Base-by-base conservation (phyloP, 495 filamentous ascomycete species). In the Hyaloscypha bicolor region DNA sequence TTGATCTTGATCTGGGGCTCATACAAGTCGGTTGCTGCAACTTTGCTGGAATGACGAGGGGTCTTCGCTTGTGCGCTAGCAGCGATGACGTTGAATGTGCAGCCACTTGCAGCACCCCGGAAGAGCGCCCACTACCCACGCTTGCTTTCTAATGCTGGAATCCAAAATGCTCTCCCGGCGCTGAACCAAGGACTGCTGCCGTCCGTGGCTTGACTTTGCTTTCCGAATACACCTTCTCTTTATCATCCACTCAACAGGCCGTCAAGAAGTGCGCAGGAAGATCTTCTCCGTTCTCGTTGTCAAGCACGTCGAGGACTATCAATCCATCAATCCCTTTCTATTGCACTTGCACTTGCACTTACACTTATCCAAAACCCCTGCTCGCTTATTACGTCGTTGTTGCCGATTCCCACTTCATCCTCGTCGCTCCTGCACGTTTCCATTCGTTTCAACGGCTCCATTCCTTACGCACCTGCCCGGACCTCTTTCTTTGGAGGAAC, bases 401-500 rank as follows among this genome's bases (percentile, higher is more conserved):
- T 37, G 35, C 59, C 56, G 35, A 4, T 42, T 37, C 22, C 59
- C 59, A 19, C 32, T 48, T 31, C 65, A 56, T 51, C 32, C 6
- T 56, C 53, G 9, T 56, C 53, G 39, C 4, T 55, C 42, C 57
- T 67, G 57, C 65, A 62, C 65, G 29, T 58, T 63, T 63, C 68
- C 39, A 45, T 51, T 63, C 52, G 52, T 39, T 67, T 63, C 58
- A 64, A 56, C 53, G 19, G 30, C 25, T 31, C 33, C 57, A 55
- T 64, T 22, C 57, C 9, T 37, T 37, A 32, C 63, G 30, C 57
- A 22, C 19, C 32, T 53, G n/a, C 52, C 33, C 19, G 32, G 22
- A 14, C 42, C 42, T 11, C 25, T 35, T 51, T 62, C 21, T 14
- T 12, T 14, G 6, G 16, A 48, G 11, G 42, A 48, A 16, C 42